Evolutionary conservation across 306 rosid species (phyloP), one percentile per base, ranked within the genome.

Genomic region (Malus fusca): DNA sequence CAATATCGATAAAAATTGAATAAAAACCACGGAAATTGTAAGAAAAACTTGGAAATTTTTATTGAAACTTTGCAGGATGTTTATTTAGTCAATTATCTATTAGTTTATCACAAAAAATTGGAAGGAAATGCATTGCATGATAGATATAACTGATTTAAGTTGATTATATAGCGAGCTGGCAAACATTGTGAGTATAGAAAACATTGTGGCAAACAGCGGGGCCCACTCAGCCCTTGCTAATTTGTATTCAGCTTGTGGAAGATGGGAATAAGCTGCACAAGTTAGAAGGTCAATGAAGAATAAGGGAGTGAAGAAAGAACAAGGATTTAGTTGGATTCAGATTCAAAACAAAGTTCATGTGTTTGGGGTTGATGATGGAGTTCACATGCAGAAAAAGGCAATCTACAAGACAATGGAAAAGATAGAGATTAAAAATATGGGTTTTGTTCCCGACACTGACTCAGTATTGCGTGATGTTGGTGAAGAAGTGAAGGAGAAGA

Each of bases 311-410:
- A 91, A 88, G 87, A 94, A 94, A 73, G 93, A 44, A 44, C 92
- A 88, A 77, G 95, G 96, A 68, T 73, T 94, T 70, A 94, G 98
- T 78, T 92, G 97, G 96, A 82, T 93, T 81, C 90, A 90, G 58
- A 82, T 91, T 51, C 84, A 85, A 70, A 84, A 88, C 84, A 87
- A 78, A 70, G 93, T 91, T 37, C 98, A 93, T 64, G 79, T 86
- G 58, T 91, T 93, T 71, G 96, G 94, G 75, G 97, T 78, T 25
- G 98, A 90, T 53, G 97, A 93, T 69, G 85, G 86, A 2, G 79
- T 80, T 72, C 98, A 91, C 64, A 93, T 89, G 46, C 89, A 83
- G 82, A 91, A 85, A 84, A 89, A 90, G 66, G 94, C 87, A 61
- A 87, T 93, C 77, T 91, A 88, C 81, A 52, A 67, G 52, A 77